These are phyloP conservation scores for Colletotrichum ledebouriae DNA, from an alignment of 2,329 filamentous ascomycete genomes.

Conservation along the genomic window DNA sequence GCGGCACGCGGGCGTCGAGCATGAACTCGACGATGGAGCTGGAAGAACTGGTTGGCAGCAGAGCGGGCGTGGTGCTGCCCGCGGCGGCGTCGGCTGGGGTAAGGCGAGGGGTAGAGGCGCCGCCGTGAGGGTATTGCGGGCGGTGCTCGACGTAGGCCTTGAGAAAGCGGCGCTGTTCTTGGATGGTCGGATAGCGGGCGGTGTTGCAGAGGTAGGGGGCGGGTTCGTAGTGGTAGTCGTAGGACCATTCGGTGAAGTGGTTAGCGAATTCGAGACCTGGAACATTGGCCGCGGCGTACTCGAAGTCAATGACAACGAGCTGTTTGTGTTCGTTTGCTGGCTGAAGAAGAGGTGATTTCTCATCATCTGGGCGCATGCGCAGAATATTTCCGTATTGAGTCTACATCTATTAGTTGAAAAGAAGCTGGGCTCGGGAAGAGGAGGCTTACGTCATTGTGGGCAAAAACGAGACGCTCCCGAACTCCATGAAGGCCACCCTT, in stretches of 20 bases:
- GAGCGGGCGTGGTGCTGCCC: constrained; percentile 51
- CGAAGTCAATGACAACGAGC: constrained; percentile 97
- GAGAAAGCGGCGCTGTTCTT: constrained; percentile 89
- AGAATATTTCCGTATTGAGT: constrained; percentile 99
- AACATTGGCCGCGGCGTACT: constrained; percentile 92
- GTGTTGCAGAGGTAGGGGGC: constrained; percentile 77
- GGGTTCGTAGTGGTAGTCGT: constrained; percentile 89
- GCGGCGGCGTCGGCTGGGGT: constrained; percentile 53
- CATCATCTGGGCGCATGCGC: constrained; percentile 74
- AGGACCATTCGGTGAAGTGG: constrained; percentile 98
- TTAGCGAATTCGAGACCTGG: constrained; percentile 94
- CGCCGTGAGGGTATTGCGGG: constrained; percentile 71
- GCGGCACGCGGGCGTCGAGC: constrained; percentile 79
- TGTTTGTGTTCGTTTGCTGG: constrained; percentile 96
- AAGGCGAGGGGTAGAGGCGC: constrained; percentile 63
- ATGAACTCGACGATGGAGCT: constrained; percentile 79
- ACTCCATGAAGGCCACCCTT: constrained; percentile 73
- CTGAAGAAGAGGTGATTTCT: constrained; percentile 87
- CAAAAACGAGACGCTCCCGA: constrained; percentile 85
- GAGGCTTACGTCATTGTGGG: constrained; percentile 90
- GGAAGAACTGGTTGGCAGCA: constrained; percentile 55
- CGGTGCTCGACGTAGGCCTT: constrained; percentile 88
- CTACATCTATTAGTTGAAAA: constrained; percentile 57
- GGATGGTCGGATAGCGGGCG: constrained; percentile 78
- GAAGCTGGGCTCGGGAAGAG: background rate